Conservation (phyloP, 164 flowering plant species). For the Nymphaea colorata region DNA sequence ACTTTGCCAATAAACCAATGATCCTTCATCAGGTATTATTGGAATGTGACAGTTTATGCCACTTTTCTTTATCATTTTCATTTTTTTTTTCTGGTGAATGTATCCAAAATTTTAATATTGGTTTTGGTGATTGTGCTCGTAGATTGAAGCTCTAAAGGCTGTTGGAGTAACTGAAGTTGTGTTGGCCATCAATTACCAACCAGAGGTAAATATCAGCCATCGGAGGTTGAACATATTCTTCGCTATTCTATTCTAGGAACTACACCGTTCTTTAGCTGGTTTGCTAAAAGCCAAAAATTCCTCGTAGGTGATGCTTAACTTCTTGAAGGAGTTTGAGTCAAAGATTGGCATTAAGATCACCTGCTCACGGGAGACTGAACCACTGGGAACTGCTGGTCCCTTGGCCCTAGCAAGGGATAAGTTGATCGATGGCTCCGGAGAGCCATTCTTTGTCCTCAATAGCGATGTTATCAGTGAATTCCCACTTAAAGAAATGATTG, state of each 20-base stretch:
- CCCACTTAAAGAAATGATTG: conserved; percentile 16
- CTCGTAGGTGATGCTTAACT: conserved; percentile 14
- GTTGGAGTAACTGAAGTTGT: conserved; percentile 93
- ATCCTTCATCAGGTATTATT: conserved; percentile 83
- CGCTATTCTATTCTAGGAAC: neutral
- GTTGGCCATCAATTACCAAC: conserved; percentile 94
- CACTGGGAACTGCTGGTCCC: conserved; percentile 20
- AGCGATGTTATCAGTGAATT: conserved; percentile 15
- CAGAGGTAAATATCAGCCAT: conserved; percentile 49
- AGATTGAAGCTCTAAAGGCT: conserved; percentile 94
- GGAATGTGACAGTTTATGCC: neutral
- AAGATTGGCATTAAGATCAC: conserved; percentile 16
- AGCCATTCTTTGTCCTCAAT: conserved; percentile 20
- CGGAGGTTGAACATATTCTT: too few relatives aligned
- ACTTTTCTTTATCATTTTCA: neutral
- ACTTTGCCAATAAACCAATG: conserved; percentile 98
- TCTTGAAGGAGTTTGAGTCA: conserved; percentile 13
- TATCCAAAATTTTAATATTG: neutral
- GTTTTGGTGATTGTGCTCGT: conserved; percentile 5
- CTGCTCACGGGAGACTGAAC: conserved; percentile 17
- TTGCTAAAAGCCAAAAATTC: neutral
- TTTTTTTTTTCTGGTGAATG: neutral
- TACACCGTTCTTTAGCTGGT: neutral
- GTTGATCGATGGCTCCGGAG: conserved; percentile 9
- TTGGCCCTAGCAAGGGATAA: conserved; percentile 15